Evolutionary conservation across 345 rosid species (phyloP).

Genomic region (Dipteronia dyeriana): DNA sequence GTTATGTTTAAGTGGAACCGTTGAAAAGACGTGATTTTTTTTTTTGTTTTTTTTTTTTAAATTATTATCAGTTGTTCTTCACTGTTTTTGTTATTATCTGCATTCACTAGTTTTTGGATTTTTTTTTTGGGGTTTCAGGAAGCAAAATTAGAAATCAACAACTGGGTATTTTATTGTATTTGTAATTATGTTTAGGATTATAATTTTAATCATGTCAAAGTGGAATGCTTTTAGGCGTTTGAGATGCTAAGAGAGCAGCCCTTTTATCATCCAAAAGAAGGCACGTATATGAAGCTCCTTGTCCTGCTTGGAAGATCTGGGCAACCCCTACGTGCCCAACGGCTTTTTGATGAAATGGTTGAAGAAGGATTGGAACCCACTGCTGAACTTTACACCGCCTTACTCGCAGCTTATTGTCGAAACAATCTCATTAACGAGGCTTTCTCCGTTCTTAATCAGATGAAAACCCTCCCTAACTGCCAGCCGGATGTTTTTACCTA

Average conservation of each 20-base stretch:
- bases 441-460: conserved; percentile 52
- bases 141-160: background rate
- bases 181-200: background rate
- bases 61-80: background rate
- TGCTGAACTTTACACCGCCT: conserved; percentile 73
- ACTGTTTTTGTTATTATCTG: no score
- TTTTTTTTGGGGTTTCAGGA: background rate
- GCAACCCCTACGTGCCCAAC: conserved; percentile 62
- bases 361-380: conserved; percentile 78
- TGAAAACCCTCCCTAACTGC: conserved; percentile 72
- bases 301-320: conserved; percentile 73
- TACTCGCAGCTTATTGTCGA: conserved; percentile 74
- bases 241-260: conserved; percentile 71
- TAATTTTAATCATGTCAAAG: background rate
- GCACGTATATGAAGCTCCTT: conserved; percentile 78
- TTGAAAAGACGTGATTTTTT: no score
- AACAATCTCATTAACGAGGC: conserved; percentile 65
- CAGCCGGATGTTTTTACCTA: conserved; percentile 86
- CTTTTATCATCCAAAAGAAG: conserved; percentile 78
- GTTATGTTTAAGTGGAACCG: background rate
- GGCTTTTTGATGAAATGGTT: conserved; percentile 76
- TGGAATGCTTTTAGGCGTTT: conserved; percentile 50
- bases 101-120: background rate
- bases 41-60: no score
- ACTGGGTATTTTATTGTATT: conserved; percentile 10